Evolutionary conservation across 768 basidiomycete genomes (phyloP).

Genomic region (Russula virescens): DNA sequence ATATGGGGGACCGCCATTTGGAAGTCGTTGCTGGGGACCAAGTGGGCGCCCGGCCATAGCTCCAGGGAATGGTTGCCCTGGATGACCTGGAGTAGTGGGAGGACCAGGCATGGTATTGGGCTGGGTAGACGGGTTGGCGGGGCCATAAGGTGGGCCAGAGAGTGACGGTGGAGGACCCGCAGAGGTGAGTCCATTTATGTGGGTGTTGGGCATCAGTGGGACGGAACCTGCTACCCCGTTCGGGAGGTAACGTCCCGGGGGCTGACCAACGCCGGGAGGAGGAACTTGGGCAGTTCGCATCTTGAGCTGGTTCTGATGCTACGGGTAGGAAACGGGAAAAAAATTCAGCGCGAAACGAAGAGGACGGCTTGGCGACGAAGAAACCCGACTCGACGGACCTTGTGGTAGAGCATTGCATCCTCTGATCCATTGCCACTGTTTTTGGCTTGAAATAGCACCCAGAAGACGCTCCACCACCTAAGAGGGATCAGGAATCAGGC

Average conservation of each 20-base stretch:
- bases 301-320: slow-evolving; percentile 36
- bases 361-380: background rate
- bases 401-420: slow-evolving; percentile 65
- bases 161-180: slow-evolving; percentile 23
- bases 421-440: slow-evolving; percentile 60
- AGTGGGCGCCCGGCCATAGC: slow-evolving; percentile 30
- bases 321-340: slow-evolving; percentile 1
- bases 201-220: slow-evolving; percentile 21
- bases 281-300: background rate
- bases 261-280: slow-evolving; percentile 18
- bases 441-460: slow-evolving; percentile 80
- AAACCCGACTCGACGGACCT: slow-evolving; percentile 39
- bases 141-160: slow-evolving; percentile 18
- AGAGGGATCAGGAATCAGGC: slow-evolving; percentile 13
- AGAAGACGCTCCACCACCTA: slow-evolving; percentile 90
- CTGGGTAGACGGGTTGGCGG: slow-evolving; percentile 26
- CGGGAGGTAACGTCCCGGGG: slow-evolving; percentile 21
- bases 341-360: background rate
- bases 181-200: slow-evolving; percentile 32
- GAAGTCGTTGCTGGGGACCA: slow-evolving; percentile 38
- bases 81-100: slow-evolving; percentile 8
- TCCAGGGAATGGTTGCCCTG: slow-evolving; percentile 15
- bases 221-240: slow-evolving; percentile 24
- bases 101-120: slow-evolving; percentile 27
- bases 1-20: slow-evolving; percentile 46